These are phyloP conservation scores for Furcasterigmium furcatum DNA, from an alignment of 2,329 filamentous ascomycete genomes.

Conservation along the genomic window DNA sequence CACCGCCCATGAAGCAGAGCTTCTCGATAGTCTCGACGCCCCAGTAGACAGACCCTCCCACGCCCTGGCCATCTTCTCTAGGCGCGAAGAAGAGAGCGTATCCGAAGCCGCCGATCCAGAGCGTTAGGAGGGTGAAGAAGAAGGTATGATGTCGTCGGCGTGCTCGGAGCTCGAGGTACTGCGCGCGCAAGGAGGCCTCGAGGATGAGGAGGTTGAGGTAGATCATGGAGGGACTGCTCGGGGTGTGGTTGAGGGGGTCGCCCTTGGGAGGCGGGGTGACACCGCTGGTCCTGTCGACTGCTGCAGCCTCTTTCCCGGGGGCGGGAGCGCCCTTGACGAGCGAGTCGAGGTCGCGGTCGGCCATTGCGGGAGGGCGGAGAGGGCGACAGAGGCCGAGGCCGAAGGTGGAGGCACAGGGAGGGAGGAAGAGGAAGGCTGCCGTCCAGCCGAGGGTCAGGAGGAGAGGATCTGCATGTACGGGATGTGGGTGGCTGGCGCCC, in stretches of 20 bases:
- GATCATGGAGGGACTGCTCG: conserved; percentile 92
- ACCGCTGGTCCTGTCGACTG: conserved; percentile 28
- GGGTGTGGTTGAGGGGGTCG: conserved; percentile 76
- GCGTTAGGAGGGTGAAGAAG: conserved; percentile 73
- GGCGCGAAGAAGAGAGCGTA: conserved; percentile 93
- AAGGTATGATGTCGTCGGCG: conserved; percentile 90
- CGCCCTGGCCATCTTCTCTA: conserved; percentile 87
- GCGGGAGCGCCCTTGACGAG: conserved; percentile 86
- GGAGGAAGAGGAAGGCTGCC: too few relatives aligned
- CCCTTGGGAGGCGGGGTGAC: conserved; percentile 40
- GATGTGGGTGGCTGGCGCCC: too few relatives aligned
- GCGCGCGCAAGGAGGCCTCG: conserved; percentile 87
- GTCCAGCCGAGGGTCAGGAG: too few relatives aligned
- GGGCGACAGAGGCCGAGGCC: background rate
- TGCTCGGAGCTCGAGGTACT: conserved; percentile 87
- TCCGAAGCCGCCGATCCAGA: conserved; percentile 82
- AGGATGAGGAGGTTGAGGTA: conserved; percentile 98
- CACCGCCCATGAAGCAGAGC: conserved; percentile 85
- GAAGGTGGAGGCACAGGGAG: background rate
- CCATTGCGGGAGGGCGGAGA: too few relatives aligned
- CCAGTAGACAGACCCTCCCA: conserved; percentile 96
- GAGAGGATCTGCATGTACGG: background rate
- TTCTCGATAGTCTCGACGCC: conserved; percentile 87
- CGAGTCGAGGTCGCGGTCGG: conserved; percentile 69
- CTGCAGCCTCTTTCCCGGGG: conserved; percentile 47